phyloP scores from a whole-genome alignment of 768 basidiomycete genomes.

The Phylloporus scabripes region DNA sequence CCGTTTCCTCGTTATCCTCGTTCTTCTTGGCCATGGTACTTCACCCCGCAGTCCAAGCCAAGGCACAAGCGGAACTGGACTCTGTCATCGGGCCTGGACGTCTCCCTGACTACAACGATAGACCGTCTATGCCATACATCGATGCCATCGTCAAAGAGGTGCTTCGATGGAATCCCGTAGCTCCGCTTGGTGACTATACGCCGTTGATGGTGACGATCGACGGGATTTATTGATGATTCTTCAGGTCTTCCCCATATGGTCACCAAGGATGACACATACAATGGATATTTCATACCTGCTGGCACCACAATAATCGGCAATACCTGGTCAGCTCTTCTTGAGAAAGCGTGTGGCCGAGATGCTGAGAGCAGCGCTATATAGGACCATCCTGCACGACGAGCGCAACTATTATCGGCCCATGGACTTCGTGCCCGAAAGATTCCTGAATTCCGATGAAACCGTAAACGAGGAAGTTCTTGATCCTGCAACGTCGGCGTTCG shows the following conservation, averaged over 20 bases:
- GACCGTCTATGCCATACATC: slow-evolving; percentile 23
- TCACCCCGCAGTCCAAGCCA: slow-evolving; percentile 25
- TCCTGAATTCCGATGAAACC: slow-evolving; percentile 35
- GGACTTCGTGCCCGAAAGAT: slow-evolving; percentile 36
- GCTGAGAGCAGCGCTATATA: slow-evolving; percentile 12
- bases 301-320: slow-evolving; percentile 53
- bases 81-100: slow-evolving; percentile 23
- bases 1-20: slow-evolving; percentile 27
- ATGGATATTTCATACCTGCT: slow-evolving; percentile 31
- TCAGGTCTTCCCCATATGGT: slow-evolving; percentile 31
- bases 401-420: slow-evolving; percentile 30
- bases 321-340: slow-evolving; percentile 40
- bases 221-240: slow-evolving; percentile 7
- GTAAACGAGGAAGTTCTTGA: slow-evolving; percentile 28
- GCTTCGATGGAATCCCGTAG: slow-evolving; percentile 31
- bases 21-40: slow-evolving; percentile 30
- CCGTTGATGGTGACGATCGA: slow-evolving; percentile 8
- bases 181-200: slow-evolving; percentile 28
- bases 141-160: slow-evolving; percentile 29
- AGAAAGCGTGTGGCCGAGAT: background rate
- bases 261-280: slow-evolving; percentile 28
- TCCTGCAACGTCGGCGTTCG: slow-evolving; percentile 30
- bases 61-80: slow-evolving; percentile 28
- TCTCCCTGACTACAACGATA: slow-evolving; percentile 30
- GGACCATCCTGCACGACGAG: slow-evolving; percentile 38